These are phyloP conservation scores for Arthonia radiata DNA, from an alignment of 495 filamentous ascomycete genomes.

Conservation along the genomic window DNA sequence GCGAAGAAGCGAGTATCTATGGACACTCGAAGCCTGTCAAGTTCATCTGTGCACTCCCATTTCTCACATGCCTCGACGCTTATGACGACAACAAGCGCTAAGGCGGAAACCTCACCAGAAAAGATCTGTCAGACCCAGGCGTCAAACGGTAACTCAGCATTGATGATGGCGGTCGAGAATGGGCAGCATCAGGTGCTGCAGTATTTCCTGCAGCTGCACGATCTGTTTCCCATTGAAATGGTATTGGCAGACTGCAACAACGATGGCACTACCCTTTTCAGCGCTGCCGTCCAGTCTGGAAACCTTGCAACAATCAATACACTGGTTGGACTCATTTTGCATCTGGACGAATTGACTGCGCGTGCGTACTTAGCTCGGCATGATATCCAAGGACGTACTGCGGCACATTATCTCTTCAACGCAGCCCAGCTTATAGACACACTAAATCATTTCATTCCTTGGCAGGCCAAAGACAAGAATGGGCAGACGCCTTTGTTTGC, in stretches of 20 bases:
- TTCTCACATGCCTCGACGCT: conserved; percentile 52
- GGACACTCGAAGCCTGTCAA: conserved; percentile 73
- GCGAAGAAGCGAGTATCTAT: conserved; percentile 55
- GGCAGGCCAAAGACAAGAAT: conserved; percentile 79
- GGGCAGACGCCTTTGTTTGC: conserved; percentile 93
- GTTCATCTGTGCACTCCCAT: conserved; percentile 53
- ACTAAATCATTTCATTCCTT: conserved; percentile 57
- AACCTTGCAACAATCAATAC: conserved; percentile 47
- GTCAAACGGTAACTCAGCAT: conserved; percentile 55
- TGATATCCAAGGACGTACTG: conserved; percentile 67
- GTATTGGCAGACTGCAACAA: conserved; percentile 67
- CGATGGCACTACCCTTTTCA: conserved; percentile 72
- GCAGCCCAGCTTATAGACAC: conserved; percentile 51
- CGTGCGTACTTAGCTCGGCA: conserved; percentile 44
- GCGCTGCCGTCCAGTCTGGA: conserved; percentile 82
- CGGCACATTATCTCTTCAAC: conserved; percentile 91
- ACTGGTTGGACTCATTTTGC: too few relatives aligned
- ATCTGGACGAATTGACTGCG: conserved; percentile 36
- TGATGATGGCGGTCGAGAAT: conserved; percentile 89
- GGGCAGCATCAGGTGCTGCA: conserved; percentile 39
- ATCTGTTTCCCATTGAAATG: conserved; percentile 41
- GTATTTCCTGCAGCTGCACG: conserved; percentile 51
- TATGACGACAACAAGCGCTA: conserved; percentile 40
- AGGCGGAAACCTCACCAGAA: conserved; percentile 69
- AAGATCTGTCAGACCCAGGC: conserved; percentile 61